phyloP scores from a whole-genome alignment of 495 filamentous ascomycete genomes.

The Penicillium lagena region DNA sequence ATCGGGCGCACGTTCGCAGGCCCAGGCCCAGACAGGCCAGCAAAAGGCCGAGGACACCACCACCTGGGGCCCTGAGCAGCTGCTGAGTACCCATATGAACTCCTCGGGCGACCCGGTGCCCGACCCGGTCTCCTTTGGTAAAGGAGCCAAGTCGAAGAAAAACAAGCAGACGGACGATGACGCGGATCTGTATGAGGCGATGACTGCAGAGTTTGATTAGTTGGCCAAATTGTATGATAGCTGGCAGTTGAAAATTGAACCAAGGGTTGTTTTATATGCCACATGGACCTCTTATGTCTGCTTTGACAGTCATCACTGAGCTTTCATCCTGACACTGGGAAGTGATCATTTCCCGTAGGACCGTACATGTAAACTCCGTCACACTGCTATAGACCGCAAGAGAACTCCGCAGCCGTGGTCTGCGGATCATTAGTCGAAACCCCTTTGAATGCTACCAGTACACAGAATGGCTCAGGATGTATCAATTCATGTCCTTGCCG shows the following conservation, averaged over 20 bases:
- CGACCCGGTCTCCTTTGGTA: conserved; percentile 19
- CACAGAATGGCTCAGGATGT: too few species aligned
- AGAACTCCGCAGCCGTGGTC: too few species aligned
- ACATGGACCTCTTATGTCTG: neutral
- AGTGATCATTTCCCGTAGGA: too few species aligned
- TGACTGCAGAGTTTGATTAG: conserved; percentile 31
- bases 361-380: too few species aligned
- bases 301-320: too few species aligned
- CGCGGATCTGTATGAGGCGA: conserved; percentile 21
- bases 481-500: too few species aligned
- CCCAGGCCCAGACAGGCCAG: conserved; percentile 4
- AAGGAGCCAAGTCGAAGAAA: conserved; percentile 13
- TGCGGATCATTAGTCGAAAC: too few species aligned
- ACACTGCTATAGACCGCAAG: too few species aligned
- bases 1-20: neutral
- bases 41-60: conserved; percentile 6
- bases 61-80: conserved; percentile 21
- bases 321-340: too few species aligned
- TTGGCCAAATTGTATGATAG: neutral
- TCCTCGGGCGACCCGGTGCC: conserved; percentile 27
- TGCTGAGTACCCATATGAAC: conserved; percentile 22
- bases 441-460: too few species aligned
- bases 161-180: conserved; percentile 14
- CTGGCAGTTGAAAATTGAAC: neutral
- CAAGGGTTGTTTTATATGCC: neutral